phyloP scores from a whole-genome alignment of 441 rosid genomes.

The Gossypium schwendimanii region DNA sequence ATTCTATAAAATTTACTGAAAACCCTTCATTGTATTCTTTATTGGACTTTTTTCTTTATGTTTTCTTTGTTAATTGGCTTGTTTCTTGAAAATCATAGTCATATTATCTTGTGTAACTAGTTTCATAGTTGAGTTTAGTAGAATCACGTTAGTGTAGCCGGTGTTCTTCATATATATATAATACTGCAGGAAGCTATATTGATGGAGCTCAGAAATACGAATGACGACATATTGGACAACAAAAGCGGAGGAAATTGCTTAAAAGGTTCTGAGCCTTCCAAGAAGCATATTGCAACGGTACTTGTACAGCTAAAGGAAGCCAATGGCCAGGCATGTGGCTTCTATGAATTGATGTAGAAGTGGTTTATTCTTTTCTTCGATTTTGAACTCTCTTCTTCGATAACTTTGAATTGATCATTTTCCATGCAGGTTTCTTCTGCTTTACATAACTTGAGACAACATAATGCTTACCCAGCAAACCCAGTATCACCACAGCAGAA shows the following conservation, averaged over 20 bases:
- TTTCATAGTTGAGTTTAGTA: not conserved
- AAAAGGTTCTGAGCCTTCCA: constrained; percentile 54
- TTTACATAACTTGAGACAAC: constrained; percentile 32
- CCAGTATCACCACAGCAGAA: constrained; percentile 40
- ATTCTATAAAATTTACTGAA: not conserved
- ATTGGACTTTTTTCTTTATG: not conserved
- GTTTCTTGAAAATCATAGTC: not conserved
- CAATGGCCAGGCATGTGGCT: constrained; percentile 57
- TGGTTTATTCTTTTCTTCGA: constrained; percentile 5
- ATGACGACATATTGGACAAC: constrained; percentile 43
- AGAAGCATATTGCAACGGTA: constrained; percentile 61
- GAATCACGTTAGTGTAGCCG: not conserved
- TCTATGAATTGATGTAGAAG: constrained; percentile 20
- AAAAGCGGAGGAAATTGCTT: constrained; percentile 39
- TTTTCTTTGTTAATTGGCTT: not conserved
- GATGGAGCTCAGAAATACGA: constrained; percentile 50
- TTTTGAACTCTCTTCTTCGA: constrained; percentile 7
- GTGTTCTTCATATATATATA: not conserved
- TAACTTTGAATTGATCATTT: constrained; percentile 16
- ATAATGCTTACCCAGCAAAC: constrained; percentile 27
- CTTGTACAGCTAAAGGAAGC: constrained; percentile 63
- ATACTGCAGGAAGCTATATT: constrained; percentile 33
- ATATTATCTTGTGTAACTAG: not conserved
- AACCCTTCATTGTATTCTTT: not conserved
- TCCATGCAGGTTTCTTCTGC: constrained; percentile 52